Conservation (phyloP, 129 eudicot genomes). For the Oenanthe sinensis region DNA sequence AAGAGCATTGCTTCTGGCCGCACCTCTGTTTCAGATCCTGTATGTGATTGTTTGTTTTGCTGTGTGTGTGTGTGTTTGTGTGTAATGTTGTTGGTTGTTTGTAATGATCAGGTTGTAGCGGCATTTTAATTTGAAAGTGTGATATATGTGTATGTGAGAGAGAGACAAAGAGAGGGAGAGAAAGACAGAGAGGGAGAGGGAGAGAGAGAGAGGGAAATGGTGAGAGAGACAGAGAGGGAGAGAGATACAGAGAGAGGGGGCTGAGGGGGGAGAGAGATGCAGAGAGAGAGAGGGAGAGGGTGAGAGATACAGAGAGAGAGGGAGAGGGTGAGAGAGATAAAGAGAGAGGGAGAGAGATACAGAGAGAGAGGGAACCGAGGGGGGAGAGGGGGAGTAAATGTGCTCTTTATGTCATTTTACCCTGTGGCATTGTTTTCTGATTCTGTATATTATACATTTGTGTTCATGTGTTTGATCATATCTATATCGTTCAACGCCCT, state of each 20-base stretch:
- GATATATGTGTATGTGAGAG: background rate
- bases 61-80: background rate
- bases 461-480: background rate
- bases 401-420: background rate
- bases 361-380: too few relatives aligned
- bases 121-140: background rate
- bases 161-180: background rate
- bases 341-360: too few relatives aligned
- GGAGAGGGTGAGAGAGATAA: too few relatives aligned
- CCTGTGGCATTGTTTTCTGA: background rate
- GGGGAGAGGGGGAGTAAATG: background rate
- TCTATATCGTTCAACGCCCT: background rate
- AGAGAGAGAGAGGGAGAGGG: too few relatives aligned
- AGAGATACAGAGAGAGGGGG: too few relatives aligned
- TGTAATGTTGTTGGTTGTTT: background rate
- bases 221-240: background rate
- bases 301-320: too few relatives aligned
- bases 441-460: background rate
- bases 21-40: constrained; percentile 84
- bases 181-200: too few relatives aligned
- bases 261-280: too few relatives aligned
- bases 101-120: background rate
- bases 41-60: constrained; percentile 10
- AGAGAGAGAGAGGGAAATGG: background rate
- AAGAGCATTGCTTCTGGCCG: constrained; percentile 97